Base-by-base conservation (phyloP, 2,329 filamentous ascomycete species). In the Lachnellula hyalina region DNA sequence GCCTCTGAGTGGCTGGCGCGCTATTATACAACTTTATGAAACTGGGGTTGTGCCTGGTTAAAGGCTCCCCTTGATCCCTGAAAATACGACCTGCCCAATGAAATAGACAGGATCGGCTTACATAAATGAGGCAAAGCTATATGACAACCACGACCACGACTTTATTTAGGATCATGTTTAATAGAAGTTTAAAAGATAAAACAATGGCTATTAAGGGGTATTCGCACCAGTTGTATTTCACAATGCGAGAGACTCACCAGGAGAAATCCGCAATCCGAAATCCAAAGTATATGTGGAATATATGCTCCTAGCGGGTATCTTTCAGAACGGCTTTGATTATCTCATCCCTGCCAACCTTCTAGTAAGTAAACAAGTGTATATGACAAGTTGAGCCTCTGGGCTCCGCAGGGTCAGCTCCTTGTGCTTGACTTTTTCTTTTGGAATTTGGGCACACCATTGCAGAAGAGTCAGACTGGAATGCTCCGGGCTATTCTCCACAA, bases 391-490 rank as follows among this genome's bases (percentile, higher is more conserved):
- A 12, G 4, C 2, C 1, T 14, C 5, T 54, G 56, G 50, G 47
- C 52, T 8, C 34, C 17, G 2, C 2, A 3, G 2, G 11, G 2
- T 1, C 8, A 38, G 5, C 34, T 59, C 12, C 15, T 51, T 15
- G n/a, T 48, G 0, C 48, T 28, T 0, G 35, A 19, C 3, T 62
- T 60, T 47, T 67, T 59, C 42, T 65, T 61, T 41, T 68, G 64
- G 64, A 54, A 55, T 41, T 53, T 57, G 3, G 64, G 66, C 1
- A 55, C 53, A 14, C 5, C 45, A 1, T 17, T 65, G 5, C 65
- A 68, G 46, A 65, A 63, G 51, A 63, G 64, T 8, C 54, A 57
- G 9, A 47, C 55, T 14, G 66, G 65, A 0, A 49, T 68, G 3
- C 52, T 67, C 4, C 51, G 56, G 5, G 55, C 61, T n/a, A 15